Percentiles rank a stretch among this genome's conserved stretches.
Conservation (phyloP, 2,329 filamentous ascomycete species). For the Seiridium cupressi region DNA sequence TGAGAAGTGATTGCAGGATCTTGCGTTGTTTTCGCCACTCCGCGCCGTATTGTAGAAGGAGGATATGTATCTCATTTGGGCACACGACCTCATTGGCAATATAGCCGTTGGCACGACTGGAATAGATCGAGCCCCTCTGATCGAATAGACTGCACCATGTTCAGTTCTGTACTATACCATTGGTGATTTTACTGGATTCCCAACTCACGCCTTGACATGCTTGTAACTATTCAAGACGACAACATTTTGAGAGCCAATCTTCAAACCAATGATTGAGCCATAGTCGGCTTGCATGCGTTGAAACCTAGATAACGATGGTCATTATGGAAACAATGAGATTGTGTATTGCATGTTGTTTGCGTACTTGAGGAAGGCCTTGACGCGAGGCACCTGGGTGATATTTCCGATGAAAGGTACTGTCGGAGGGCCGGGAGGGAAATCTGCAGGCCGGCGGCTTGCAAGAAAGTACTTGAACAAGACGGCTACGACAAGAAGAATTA, state of each 20-base stretch:
- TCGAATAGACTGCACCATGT: constrained; percentile 5
- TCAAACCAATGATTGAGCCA: constrained; percentile 13
- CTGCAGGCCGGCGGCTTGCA: constrained; percentile 5
- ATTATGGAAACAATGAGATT: background rate
- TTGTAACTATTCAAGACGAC: constrained; percentile 10
- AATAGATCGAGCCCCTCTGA: constrained; percentile 10
- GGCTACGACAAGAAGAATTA: background rate
- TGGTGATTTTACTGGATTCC: background rate
- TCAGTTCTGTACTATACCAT: background rate
- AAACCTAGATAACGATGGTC: background rate
- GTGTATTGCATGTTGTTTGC: background rate
- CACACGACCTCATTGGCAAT: constrained; percentile 5
- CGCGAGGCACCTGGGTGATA: constrained; percentile 5
- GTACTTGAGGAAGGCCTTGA: constrained; percentile 9
- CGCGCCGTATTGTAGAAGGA: constrained; percentile 3
- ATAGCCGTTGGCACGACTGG: constrained; percentile 8
- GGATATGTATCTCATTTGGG: background rate
- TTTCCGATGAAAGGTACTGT: constrained; percentile 2
- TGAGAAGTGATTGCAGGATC: constrained; percentile 4
- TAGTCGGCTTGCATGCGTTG: constrained; percentile 1
- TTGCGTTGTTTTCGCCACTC: constrained; percentile 8
- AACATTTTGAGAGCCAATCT: constrained; percentile 9
- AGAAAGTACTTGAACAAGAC: constrained; percentile 4
- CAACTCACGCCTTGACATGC: constrained; percentile 5
- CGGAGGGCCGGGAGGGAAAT: background rate